Conservation (phyloP, 1,284 basidiomycete genomes). For the Prillingera fragicola region DNA sequence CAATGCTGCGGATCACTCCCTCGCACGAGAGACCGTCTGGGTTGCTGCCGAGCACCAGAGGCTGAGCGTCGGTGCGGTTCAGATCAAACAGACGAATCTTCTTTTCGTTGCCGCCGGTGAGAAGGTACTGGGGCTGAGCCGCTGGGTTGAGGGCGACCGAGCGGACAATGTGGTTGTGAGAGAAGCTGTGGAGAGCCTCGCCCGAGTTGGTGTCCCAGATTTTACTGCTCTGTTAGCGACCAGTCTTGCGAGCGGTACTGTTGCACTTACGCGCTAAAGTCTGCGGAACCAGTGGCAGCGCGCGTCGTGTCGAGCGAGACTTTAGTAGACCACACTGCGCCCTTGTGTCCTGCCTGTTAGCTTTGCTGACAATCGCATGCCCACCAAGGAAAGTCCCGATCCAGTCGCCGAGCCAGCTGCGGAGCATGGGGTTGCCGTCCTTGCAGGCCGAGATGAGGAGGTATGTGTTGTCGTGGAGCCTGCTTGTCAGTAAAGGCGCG, state of each 20-base stretch:
- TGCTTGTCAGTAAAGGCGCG: too few species aligned
- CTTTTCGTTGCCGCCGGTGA: conserved; percentile 85
- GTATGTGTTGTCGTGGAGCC: conserved; percentile 68
- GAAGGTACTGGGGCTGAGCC: conserved; percentile 44
- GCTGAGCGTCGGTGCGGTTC: conserved; percentile 69
- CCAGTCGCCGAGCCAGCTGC: conserved; percentile 98
- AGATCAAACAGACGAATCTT: conserved; percentile 94
- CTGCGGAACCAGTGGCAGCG: conserved; percentile 90
- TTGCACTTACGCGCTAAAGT: conserved; percentile 84
- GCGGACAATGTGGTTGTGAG: conserved; percentile 96
- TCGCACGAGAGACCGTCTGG: conserved; percentile 62
- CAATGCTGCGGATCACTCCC: conserved; percentile 82
- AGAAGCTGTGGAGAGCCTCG: conserved; percentile 78
- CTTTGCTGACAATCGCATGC: conserved; percentile 7
- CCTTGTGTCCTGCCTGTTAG: conserved; percentile 68
- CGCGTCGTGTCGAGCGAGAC: conserved; percentile 77
- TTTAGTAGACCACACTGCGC: conserved; percentile 96
- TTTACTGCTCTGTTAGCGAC: conserved; percentile 59
- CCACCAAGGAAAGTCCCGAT: conserved; percentile 87
- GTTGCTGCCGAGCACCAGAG: conserved; percentile 65
- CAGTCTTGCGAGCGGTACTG: not conserved
- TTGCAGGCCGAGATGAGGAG: conserved; percentile 91
- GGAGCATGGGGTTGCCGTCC: conserved; percentile 92
- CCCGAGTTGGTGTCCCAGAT: conserved; percentile 97
- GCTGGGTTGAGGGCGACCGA: conserved; percentile 68